These are phyloP conservation scores for Aspergillus awamori DNA, from an alignment of 2,329 filamentous ascomycete species.

Conservation along the genomic window DNA sequence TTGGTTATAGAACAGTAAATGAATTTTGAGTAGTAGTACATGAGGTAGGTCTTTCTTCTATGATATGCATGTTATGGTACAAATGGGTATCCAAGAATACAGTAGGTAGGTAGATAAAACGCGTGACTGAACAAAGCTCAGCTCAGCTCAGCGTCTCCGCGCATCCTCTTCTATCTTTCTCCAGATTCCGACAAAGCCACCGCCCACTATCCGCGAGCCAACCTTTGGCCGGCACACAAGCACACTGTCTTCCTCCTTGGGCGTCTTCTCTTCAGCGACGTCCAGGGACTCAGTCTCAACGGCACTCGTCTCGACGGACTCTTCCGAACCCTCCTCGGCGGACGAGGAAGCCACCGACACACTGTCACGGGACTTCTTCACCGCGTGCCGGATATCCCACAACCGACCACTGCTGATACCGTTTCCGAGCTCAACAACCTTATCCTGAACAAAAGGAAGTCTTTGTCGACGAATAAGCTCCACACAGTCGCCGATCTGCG, in stretches of 20 bases:
- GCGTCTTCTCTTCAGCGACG: conserved; percentile 12
- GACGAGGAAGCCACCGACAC: conserved; percentile 35
- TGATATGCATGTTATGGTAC: background rate
- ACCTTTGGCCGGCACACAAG: conserved; percentile 59
- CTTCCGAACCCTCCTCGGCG: conserved; percentile 15
- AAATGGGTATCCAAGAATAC: background rate
- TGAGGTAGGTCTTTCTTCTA: background rate
- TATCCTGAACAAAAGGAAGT: conserved; percentile 56
- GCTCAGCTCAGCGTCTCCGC: background rate
- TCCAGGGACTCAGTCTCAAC: conserved; percentile 17
- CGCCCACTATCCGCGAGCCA: conserved; percentile 50
- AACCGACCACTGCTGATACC: conserved; percentile 50
- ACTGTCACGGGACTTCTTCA: conserved; percentile 41
- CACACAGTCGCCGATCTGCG: conserved; percentile 71
- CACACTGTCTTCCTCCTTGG: conserved; percentile 39
- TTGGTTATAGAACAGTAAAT: background rate
- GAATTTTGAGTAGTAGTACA: background rate
- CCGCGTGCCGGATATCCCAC: conserved; percentile 51
- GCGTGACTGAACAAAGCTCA: background rate
- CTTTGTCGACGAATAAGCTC: conserved; percentile 55
- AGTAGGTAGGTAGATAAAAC: background rate
- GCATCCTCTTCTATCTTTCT: conserved; percentile 44
- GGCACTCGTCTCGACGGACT: conserved; percentile 11
- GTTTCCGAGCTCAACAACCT: conserved; percentile 49
- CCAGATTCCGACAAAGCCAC: conserved; percentile 57